phyloP scores from a whole-genome alignment of 2,329 filamentous ascomycete genomes.

The Pseudocercospora macadamiae region DNA sequence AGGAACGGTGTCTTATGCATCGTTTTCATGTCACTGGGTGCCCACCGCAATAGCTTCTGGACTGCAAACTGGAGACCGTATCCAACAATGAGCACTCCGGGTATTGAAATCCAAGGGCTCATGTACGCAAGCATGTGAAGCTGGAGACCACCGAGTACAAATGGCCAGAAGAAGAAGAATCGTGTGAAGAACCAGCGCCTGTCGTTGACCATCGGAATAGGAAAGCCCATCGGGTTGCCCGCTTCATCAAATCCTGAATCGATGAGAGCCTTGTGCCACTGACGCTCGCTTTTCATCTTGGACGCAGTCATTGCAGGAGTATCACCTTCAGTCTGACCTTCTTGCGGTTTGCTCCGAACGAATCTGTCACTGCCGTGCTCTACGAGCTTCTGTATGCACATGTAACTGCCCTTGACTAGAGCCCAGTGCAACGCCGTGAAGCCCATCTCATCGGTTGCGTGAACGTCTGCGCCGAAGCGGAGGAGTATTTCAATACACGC shows the following conservation, averaged over 20 bases:
- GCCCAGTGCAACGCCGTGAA: conserved; percentile 97
- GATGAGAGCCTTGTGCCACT: conserved; percentile 80
- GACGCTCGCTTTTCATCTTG: conserved; percentile 82
- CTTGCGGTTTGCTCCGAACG: conserved; percentile 68
- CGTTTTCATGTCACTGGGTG: conserved; percentile 82
- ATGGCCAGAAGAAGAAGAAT: conserved; percentile 90
- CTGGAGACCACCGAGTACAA: conserved; percentile 71
- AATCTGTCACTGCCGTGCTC: conserved; percentile 96
- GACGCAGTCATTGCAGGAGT: conserved; percentile 81
- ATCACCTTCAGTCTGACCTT: conserved; percentile 68
- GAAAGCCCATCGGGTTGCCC: conserved; percentile 73
- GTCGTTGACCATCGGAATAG: conserved; percentile 75
- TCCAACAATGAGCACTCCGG: conserved; percentile 66
- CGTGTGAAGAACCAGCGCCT: conserved; percentile 76
- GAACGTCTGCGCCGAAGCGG: conserved; percentile 92
- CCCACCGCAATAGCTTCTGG: conserved; percentile 77
- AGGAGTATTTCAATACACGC: conserved; percentile 90
- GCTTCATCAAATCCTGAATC: conserved; percentile 84
- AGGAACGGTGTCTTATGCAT: conserved; percentile 94
- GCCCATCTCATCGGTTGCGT: conserved; percentile 85
- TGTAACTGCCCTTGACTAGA: conserved; percentile 85
- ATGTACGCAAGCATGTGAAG: conserved; percentile 73
- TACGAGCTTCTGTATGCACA: conserved; percentile 88
- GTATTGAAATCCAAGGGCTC: conserved; percentile 75
- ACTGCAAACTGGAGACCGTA: conserved; percentile 77